Evolutionary conservation across 2,329 filamentous ascomycete genomes (phyloP).

Genomic region (Aspergillus brunneoviolaceus): DNA sequence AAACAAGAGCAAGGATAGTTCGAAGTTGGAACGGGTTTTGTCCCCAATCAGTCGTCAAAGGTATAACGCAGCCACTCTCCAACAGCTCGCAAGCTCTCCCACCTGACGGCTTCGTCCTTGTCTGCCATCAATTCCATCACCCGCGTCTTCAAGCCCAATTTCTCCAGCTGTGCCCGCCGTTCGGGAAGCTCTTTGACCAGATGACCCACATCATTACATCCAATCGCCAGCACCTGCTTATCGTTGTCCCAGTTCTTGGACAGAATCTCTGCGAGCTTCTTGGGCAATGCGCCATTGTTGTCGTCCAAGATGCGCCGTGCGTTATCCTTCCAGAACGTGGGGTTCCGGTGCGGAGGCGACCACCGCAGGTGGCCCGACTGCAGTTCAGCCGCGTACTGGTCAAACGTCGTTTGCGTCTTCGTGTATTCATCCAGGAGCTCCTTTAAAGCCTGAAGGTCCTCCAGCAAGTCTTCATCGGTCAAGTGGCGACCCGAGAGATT

Average conservation of each 20-base stretch:
- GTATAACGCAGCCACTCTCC: slow-evolving; percentile 74
- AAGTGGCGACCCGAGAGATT: slow-evolving; percentile 56
- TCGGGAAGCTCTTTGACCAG: slow-evolving; percentile 88
- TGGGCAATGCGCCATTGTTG: slow-evolving; percentile 74
- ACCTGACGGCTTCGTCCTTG: slow-evolving; percentile 81
- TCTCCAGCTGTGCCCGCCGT: slow-evolving; percentile 76
- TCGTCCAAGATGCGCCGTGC: slow-evolving; percentile 82
- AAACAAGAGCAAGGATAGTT: slow-evolving; percentile 4
- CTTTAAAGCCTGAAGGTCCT: slow-evolving; percentile 50
- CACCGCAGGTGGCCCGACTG: slow-evolving; percentile 84
- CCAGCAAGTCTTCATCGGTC: slow-evolving; percentile 50
- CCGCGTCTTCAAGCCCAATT: slow-evolving; percentile 76
- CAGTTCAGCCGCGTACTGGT: slow-evolving; percentile 75
- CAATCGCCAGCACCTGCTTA: slow-evolving; percentile 82
- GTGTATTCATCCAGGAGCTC: slow-evolving; percentile 84
- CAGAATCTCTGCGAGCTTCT: slow-evolving; percentile 83
- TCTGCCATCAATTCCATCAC: slow-evolving; percentile 95
- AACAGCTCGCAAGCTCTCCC: slow-evolving; percentile 87
- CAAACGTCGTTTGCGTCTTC: slow-evolving; percentile 65
- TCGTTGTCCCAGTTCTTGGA: slow-evolving; percentile 80
- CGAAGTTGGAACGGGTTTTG: neutral
- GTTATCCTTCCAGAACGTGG: slow-evolving; percentile 89
- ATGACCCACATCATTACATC: slow-evolving; percentile 86
- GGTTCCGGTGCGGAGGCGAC: slow-evolving; percentile 86
- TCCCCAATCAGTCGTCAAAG: slow-evolving; percentile 50